Evolutionary conservation across 1,284 basidiomycete species (phyloP).

Genomic region (Cystobasidium sp.): DNA sequence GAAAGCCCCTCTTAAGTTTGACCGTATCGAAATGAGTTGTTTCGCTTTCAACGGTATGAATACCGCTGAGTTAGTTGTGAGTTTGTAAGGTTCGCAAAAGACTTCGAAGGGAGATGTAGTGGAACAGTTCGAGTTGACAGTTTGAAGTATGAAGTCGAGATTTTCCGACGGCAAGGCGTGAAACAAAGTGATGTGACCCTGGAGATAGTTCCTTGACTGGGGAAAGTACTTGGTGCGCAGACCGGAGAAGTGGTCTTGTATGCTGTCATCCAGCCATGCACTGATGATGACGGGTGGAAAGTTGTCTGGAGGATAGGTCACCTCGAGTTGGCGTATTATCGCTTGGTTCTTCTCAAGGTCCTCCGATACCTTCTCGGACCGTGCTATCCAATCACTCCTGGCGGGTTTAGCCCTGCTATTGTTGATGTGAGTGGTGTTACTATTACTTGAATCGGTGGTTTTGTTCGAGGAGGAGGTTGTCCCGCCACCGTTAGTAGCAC

Average conservation of each 20-base stretch:
- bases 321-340: not conserved
- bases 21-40: constrained; percentile 5
- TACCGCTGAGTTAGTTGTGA: constrained; percentile 7
- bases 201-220: constrained; percentile 9
- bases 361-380: too few relatives aligned
- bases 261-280: constrained; percentile 18
- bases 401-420: too few relatives aligned
- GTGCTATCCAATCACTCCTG: too few relatives aligned
- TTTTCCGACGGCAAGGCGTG: constrained; percentile 27
- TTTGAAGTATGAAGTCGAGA: not conserved
- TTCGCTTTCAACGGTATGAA: constrained; percentile 20
- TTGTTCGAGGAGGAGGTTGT: too few relatives aligned
- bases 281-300: constrained; percentile 22
- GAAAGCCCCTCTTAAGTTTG: constrained; percentile 4
- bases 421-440: too few relatives aligned
- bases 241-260: constrained; percentile 15
- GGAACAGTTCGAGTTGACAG: constrained; percentile 7
- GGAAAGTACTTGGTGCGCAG: constrained; percentile 36
- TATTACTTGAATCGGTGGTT: too few relatives aligned
- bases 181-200: constrained; percentile 35
- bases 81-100: not conserved
- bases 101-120: constrained; percentile 6
- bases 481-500: too few relatives aligned
- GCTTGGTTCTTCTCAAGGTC: too few relatives aligned
- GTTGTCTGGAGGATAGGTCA: constrained; percentile 5